Evolutionary conservation across 2,329 filamentous ascomycete species (phyloP), one percentile per base, ranked within the genome.

Genomic region (Fusarium duplospermum): DNA sequence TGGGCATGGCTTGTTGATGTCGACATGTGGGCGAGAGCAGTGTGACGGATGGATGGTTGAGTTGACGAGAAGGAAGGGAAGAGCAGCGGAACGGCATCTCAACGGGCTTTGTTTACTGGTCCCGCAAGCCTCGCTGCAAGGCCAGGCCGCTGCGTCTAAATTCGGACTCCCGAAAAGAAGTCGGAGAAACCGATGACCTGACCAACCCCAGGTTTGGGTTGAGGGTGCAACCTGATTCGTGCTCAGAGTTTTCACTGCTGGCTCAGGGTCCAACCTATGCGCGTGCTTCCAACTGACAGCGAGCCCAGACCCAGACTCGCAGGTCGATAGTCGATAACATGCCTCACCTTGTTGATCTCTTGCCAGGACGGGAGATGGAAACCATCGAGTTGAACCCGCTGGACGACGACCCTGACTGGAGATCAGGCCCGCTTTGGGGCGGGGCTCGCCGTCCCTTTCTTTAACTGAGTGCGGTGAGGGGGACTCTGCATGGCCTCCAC

Each of bases 371-470:
- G 47, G 36, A 50, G n/a, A 56, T 36, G 56, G 20, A 63, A 59
- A 40, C n/a, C 54, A 69, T 73, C 59, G 57, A 74, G 65, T 57
- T 65, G 60, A 64, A 57, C 47, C 20, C 63, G 61, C 75, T 62
- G 59, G 50, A 68, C 64, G 56, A 73, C 59, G 70, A 68, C 74
- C 74, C 68, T 66, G 56, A 57, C 62, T 69, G 71, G 70, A 70
- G 74, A 79, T 79, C 77, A 64, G 62, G 61, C 67, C 77, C 74
- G 72, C 68, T 72, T 64, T 42, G 62, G 61, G 63, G 75, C 68
- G 76, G 77, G 77, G 76, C 70, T 70, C 67, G 61, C 72, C 64
- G 62, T 70, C 66, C 61, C 54, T 71, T 73, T 64, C 54, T 71
- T 71, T 64, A 65, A 64, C 66, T 69, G 67, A 69, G 20, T 18